These are phyloP conservation scores for Fistulinella cinereoalba DNA, from an alignment of 1,284 basidiomycete genomes.

Conservation along the genomic window DNA sequence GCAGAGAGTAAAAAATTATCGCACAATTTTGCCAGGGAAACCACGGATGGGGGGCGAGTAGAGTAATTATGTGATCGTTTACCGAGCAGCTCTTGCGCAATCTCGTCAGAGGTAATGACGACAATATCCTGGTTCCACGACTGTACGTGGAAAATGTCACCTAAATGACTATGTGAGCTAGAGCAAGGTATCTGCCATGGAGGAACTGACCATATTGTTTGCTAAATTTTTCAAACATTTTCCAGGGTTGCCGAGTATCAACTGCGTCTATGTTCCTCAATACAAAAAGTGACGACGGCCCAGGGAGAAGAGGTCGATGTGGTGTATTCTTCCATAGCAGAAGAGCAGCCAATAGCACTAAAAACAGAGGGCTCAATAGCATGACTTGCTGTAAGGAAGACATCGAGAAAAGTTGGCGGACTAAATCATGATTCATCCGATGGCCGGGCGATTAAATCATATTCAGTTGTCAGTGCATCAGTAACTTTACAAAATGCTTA, in stretches of 20 bases:
- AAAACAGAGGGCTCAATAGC: conserved; percentile 8
- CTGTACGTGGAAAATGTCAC: conserved; percentile 21
- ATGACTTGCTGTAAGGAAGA: background rate
- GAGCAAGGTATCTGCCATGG: background rate
- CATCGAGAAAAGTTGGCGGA: background rate
- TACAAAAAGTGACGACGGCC: conserved; percentile 18
- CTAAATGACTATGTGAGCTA: conserved; percentile 6
- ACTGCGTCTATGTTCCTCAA: conserved; percentile 22
- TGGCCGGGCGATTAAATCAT: no score
- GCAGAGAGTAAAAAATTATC: background rate
- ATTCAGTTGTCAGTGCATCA: no score
- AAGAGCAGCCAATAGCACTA: conserved; percentile 8
- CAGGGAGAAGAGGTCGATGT: conserved; percentile 5
- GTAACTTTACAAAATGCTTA: no score
- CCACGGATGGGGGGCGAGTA: conserved; percentile 16
- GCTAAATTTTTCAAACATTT: conserved; percentile 20
- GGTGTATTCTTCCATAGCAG: conserved; percentile 7
- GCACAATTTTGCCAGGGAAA: conserved; percentile 19
- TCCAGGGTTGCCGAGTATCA: conserved; percentile 20
- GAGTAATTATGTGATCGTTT: conserved; percentile 23
- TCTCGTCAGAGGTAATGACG: conserved; percentile 24
- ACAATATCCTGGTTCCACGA: conserved; percentile 14
- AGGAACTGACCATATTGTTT: conserved; percentile 19
- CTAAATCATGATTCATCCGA: no score
- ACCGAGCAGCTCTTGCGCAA: conserved; percentile 23